Base-by-base conservation (phyloP, 164 flowering plant species). In the Vitis amurensis region DNA sequence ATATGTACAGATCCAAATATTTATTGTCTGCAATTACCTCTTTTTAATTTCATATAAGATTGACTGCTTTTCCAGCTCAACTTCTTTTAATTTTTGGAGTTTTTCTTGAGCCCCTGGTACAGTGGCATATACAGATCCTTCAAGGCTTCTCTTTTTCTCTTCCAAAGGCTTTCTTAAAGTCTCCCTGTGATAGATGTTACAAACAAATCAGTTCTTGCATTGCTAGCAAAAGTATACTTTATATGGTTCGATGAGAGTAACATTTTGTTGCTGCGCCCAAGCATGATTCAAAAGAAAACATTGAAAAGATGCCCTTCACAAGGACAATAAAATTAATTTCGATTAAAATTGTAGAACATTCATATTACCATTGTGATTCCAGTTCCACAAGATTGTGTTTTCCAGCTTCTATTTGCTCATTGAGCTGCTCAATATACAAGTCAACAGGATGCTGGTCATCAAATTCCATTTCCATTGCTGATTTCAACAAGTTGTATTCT, bases 391-490 rank as follows among this genome's bases (percentile, higher is more conserved):
- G 77, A 57, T 78, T 78, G 8, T 52, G 66, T 72, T 57, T 85
- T 73, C 68, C 77, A 48, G 81, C 68, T 58, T 80, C 77, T 56
- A 85, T 61, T 74, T 70, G 79, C 49, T 73, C 78, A 48, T 69
- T 81, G 64, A 87, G 84, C 72, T 84, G 84, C 51, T 82, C 80
- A 49, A 80, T 29, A 63, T 77, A 75, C 69, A 70, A 85, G 19
- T 81, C 84, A 67, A 71, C 11, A 19, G 84, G 71, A 60, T 84
- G 83, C n/a, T 78, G 74, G 51, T 85, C 81, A 76, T 85, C 87
- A 64, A 75, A 76, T 62, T 80, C 82, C 91, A 86, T 84, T 63
- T 78, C 81, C 50, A 64, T 71, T 8, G 85, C 86, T n/a, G 68
- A 82, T 73, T 87, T 83, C 63, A 84, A 70, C 55, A 84, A 61